These are phyloP conservation scores for Tulasnella sp. DNA, from an alignment of 768 basidiomycete species.

Conservation along the genomic window DNA sequence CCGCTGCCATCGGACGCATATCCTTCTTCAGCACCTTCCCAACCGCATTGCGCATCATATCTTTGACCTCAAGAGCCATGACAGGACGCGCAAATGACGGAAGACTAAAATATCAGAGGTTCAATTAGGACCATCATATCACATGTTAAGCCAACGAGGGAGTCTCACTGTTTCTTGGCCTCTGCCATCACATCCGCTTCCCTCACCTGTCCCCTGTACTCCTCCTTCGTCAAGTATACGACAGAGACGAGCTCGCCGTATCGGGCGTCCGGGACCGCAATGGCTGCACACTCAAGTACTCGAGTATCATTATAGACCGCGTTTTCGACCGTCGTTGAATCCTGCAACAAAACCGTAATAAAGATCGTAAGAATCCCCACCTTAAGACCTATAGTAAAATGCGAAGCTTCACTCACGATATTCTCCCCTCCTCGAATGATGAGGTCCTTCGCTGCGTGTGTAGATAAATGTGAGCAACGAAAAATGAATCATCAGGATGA, in stretches of 20 bases:
- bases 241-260: slow-evolving; percentile 50
- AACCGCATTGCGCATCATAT: too few species aligned
- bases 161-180: slow-evolving; percentile 35
- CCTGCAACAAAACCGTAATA: too few species aligned
- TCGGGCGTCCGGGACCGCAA: slow-evolving; percentile 48
- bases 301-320: slow-evolving; percentile 46
- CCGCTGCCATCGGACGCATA: too few species aligned
- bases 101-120: too few species aligned
- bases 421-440: slow-evolving; percentile 56
- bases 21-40: too few species aligned
- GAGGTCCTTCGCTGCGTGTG: slow-evolving; percentile 42
- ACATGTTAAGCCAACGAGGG: too few species aligned
- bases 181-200: slow-evolving; percentile 40
- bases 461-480: not conserved
- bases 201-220: slow-evolving; percentile 30
- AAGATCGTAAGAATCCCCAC: too few species aligned
- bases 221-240: slow-evolving; percentile 40
- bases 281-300: slow-evolving; percentile 46
- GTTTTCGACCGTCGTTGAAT: slow-evolving; percentile 53
- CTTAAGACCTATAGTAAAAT: too few species aligned
- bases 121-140: too few species aligned
- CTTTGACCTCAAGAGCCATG: too few species aligned
- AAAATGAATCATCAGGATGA: not conserved
- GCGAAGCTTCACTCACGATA: slow-evolving; percentile 41
- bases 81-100: too few species aligned